Percentiles rank a stretch among this genome's conserved stretches.
Evolutionary conservation across 805 yeast genomes (phyloP).

Genomic region (Kuraishia cidri): DNA sequence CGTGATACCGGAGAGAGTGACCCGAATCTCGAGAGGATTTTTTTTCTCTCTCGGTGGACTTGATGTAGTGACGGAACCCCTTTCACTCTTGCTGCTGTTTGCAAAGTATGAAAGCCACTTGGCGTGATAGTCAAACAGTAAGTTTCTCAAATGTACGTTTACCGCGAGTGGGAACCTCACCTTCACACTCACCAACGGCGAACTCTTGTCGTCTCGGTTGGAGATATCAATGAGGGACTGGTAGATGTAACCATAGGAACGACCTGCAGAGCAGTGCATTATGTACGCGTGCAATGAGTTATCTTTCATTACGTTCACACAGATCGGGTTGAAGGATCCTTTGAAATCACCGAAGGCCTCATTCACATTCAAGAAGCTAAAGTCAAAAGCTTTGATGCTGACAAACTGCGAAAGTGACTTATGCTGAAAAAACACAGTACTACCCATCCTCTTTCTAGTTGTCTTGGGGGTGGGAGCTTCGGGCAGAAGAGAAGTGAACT

Average conservation of each 20-base stretch:
- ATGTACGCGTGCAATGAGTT: constrained; percentile 1
- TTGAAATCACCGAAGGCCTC: constrained; percentile 23
- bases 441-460: constrained; percentile 13
- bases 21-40: background rate
- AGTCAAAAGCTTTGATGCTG: constrained; percentile 7
- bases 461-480: constrained; percentile 1
- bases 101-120: constrained; percentile 43
- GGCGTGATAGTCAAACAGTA: constrained; percentile 49
- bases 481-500: constrained; percentile 3
- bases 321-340: constrained; percentile 5
- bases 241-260: background rate
- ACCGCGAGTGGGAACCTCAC: constrained; percentile 20
- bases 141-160: constrained; percentile 36
- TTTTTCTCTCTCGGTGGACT: background rate
- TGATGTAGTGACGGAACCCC: background rate
- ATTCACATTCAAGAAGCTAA: constrained; percentile 11
- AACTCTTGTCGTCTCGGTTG: constrained; percentile 15
- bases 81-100: too few species aligned
- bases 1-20: constrained; percentile 37
- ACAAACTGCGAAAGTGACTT: constrained; percentile 9
- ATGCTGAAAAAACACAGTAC: constrained; percentile 12
- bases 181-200: constrained; percentile 32
- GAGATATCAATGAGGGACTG: constrained; percentile 5
- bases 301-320: constrained; percentile 2
- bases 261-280: background rate